Evolutionary conservation across 805 yeast species (phyloP), one percentile per base, ranked within the genome.

Genomic region (Candida nemodendra): DNA sequence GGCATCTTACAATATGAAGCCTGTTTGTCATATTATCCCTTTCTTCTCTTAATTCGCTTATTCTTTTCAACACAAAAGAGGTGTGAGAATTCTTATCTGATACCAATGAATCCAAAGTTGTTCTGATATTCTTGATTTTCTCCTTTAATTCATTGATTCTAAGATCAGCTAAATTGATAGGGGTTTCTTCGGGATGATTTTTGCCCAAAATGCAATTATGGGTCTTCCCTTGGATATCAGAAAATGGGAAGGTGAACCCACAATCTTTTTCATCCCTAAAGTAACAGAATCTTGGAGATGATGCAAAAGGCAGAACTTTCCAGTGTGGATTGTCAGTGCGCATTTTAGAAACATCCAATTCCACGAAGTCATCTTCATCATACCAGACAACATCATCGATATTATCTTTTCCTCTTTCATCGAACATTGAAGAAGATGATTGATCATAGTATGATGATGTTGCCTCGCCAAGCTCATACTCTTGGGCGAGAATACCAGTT

Each of bases 301-400:
- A 55, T 0, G 66, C 66, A 27, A 62, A 61, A 2, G 95, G 91
- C 29, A 65, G 53, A 2, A 82, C 73, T 13, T 11, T 61, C 65
- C 32, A 87, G 67, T 9, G 50, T 29, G 41, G 81, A 9, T 45
- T 54, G 25, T 65, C 49, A 34, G 47, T 66, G 42, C 54, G 65
- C 4, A 65, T 57, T 1, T 66, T 48, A 4, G 74, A 70, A 33
- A 70, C 64, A 42, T 83, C 85, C 29, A 88, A 54, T 49, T 89
- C 96, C 9, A 76, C 65, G 49, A 76, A 89, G 56, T 89, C 96
- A 40, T 84, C 83, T 16, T 68, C 61, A 52, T 88, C 95, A 32
- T 77, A 67, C 96, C 96, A 89, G 3, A 38, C 42, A 18, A 42
- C 30, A 28, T 50, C 55, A 23, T 40, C 32, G 3, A 30, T 21